These are phyloP conservation scores for Abortiporus biennis DNA, from an alignment of 1,284 basidiomycete genomes.

Conservation along the genomic window DNA sequence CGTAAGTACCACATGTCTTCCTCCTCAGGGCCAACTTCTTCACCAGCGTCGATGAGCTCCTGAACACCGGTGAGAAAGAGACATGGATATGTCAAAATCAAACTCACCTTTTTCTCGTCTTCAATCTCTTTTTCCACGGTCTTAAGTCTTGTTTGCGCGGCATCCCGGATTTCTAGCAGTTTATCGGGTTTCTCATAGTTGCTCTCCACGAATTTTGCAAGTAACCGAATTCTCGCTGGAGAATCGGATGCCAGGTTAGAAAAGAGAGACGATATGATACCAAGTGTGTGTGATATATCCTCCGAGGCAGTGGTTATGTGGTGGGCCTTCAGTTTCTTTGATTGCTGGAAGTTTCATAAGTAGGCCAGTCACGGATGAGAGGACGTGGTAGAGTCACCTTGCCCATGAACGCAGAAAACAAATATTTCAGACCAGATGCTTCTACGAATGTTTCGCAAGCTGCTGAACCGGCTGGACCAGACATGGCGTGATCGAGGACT, in stretches of 20 bases:
- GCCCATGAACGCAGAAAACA: constrained; percentile 92
- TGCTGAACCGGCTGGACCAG: constrained; percentile 67
- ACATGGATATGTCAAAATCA: constrained; percentile 1
- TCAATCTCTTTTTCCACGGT: constrained; percentile 59
- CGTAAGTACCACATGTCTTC: constrained; percentile 80
- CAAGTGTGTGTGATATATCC: constrained; percentile 83
- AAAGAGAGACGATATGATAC: constrained; percentile 85
- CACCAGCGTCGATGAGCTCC: constrained; percentile 51
- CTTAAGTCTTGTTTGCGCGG: constrained; percentile 53
- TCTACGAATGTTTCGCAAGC: constrained; percentile 89
- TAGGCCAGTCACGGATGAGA: constrained; percentile 1
- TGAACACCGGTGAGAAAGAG: constrained; percentile 18
- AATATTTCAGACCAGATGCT: constrained; percentile 77
- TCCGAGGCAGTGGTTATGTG: constrained; percentile 62
- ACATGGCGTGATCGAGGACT: constrained; percentile 87
- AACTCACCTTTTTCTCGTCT: constrained; percentile 55
- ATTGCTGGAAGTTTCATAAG: constrained; percentile 25
- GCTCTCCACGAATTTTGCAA: constrained; percentile 91
- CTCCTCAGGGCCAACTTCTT: constrained; percentile 55
- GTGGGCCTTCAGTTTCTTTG: constrained; percentile 58
- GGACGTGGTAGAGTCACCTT: constrained; percentile 48
- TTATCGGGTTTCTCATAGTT: constrained; percentile 93
- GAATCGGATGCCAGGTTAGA: constrained; percentile 88
- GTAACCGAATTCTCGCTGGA: constrained; percentile 70
- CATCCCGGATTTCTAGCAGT: constrained; percentile 82